These are phyloP conservation scores for Escallonia rubra DNA, from an alignment of 129 eudicot species.

Conservation along the genomic window DNA sequence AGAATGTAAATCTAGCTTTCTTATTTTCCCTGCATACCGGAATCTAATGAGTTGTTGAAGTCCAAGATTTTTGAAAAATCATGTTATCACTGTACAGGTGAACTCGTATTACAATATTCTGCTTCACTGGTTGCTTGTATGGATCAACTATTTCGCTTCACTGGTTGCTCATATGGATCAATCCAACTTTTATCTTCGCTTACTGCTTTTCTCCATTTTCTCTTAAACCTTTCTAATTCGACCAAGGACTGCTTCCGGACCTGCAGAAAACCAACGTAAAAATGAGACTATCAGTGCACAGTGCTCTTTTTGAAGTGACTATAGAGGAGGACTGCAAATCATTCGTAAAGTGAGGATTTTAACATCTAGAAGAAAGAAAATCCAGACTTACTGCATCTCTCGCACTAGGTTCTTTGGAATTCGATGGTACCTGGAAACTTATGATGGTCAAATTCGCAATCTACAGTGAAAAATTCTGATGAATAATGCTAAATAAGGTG, in stretches of 20 bases:
- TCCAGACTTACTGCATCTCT: constrained; percentile 51
- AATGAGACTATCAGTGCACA: constrained; percentile 1
- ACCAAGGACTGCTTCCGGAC: constrained; percentile 54
- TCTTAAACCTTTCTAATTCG: constrained; percentile 63
- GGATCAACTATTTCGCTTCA: constrained; percentile 9
- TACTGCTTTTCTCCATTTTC: constrained; percentile 74
- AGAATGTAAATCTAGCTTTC: too few relatives aligned
- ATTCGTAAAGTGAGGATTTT: too few relatives aligned
- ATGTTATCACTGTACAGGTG: background rate
- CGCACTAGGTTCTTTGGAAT: constrained; percentile 34
- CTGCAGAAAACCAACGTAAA: constrained; percentile 33
- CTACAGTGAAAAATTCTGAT: background rate
- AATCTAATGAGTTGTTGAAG: too few relatives aligned
- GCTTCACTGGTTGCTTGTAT: background rate
- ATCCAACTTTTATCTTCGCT: constrained; percentile 70
- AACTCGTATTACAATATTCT: background rate
- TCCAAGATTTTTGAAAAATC: background rate
- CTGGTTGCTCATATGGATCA: constrained; percentile 52
- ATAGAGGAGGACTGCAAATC: too few relatives aligned
- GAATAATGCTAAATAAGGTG: constrained; percentile 8
- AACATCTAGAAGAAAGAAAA: background rate
- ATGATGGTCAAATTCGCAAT: background rate
- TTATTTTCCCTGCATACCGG: too few relatives aligned
- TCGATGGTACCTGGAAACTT: constrained; percentile 27
- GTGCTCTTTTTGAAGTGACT: background rate